phyloP scores from a whole-genome alignment of 2,329 filamentous ascomycete species.

The Sodiomyces alkalinus region DNA sequence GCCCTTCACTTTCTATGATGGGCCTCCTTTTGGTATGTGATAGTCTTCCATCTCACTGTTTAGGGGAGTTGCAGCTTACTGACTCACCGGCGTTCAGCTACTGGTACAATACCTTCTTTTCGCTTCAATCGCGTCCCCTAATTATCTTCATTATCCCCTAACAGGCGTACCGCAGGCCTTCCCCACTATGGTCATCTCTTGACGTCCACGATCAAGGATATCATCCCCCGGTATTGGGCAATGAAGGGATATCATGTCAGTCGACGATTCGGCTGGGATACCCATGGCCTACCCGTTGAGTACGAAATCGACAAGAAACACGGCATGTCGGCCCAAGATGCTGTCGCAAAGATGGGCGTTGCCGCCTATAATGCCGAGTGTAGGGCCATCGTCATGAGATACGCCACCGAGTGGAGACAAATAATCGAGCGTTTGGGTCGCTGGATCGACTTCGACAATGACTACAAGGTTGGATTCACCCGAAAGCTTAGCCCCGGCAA shows the following conservation, averaged over 20 bases:
- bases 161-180: slow-evolving; percentile 39
- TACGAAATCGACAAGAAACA: slow-evolving; percentile 97
- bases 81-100: not conserved
- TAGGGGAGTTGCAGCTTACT: too few species aligned
- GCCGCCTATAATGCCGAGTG: slow-evolving; percentile 87
- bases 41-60: too few species aligned
- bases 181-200: slow-evolving; percentile 60
- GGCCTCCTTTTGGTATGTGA: slow-evolving; percentile 44
- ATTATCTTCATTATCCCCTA: too few species aligned
- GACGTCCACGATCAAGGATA: slow-evolving; percentile 92
- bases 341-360: slow-evolving; percentile 74
- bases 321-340: slow-evolving; percentile 74
- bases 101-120: not conserved
- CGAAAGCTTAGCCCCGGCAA: too few species aligned
- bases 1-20: slow-evolving; percentile 91
- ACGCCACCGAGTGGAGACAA: slow-evolving; percentile 69
- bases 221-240: slow-evolving; percentile 91
- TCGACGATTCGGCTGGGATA: slow-evolving; percentile 87
- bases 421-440: slow-evolving; percentile 81
- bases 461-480: slow-evolving; percentile 61
- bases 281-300: slow-evolving; percentile 87
- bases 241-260: slow-evolving; percentile 94
- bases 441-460: slow-evolving; percentile 97
- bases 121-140: not conserved
- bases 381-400: slow-evolving; percentile 85